phyloP scores from a whole-genome alignment of 352 stramenopile genomes.

The Phytophthora parvispora region DNA sequence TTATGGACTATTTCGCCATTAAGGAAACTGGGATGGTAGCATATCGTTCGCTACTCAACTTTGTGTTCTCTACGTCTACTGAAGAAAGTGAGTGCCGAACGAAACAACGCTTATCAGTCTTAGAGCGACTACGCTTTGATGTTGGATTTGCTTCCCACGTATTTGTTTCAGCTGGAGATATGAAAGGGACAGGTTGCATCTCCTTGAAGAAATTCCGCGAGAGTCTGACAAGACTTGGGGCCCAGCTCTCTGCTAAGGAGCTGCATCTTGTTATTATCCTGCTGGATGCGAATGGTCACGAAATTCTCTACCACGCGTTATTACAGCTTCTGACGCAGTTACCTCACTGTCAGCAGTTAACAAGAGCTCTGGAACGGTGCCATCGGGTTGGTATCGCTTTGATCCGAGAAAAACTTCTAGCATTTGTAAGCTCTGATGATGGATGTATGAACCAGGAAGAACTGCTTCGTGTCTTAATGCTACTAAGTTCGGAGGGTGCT shows the following conservation, averaged over 20 bases:
- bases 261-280: constrained; percentile 58
- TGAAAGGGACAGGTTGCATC: constrained; percentile 50
- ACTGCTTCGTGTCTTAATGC: constrained; percentile 52
- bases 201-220: constrained; percentile 61
- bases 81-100: constrained; percentile 42
- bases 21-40: constrained; percentile 34
- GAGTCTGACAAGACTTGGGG: constrained; percentile 38
- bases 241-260: constrained; percentile 49
- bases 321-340: constrained; percentile 46
- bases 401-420: constrained; percentile 52
- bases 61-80: constrained; percentile 53
- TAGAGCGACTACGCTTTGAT: constrained; percentile 43
- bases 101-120: constrained; percentile 30
- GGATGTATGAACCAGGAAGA: constrained; percentile 49
- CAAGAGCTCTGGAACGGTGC: constrained; percentile 42
- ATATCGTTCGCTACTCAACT: constrained; percentile 56
- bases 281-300: constrained; percentile 56
- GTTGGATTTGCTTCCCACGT: constrained; percentile 40
- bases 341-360: constrained; percentile 27
- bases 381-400: constrained; percentile 44
- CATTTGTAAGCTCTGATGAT: constrained; percentile 46
- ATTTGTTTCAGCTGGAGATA: constrained; percentile 57
- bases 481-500: constrained; percentile 23
- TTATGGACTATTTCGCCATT: constrained; percentile 60
- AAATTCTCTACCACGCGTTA: constrained; percentile 65